These are phyloP conservation scores for Phialophora tarda DNA, from an alignment of 2,329 filamentous ascomycete genomes.

Conservation along the genomic window DNA sequence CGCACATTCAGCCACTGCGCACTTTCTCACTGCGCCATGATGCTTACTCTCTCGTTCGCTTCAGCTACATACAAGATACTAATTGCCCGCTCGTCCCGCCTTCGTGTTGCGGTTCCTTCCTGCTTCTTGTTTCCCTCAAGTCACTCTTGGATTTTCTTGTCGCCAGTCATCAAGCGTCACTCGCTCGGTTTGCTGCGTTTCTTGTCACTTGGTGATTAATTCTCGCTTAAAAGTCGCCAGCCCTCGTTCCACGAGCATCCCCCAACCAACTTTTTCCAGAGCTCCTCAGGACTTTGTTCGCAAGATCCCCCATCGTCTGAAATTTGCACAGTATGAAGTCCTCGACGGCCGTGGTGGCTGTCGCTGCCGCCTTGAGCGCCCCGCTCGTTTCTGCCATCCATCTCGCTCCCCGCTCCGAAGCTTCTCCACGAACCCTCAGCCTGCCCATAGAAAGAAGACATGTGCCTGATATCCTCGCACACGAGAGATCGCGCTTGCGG, in stretches of 20 bases:
- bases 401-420: slow-evolving; percentile 37
- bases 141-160: slow-evolving; percentile 2
- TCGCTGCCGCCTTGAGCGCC: slow-evolving; percentile 22
- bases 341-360: slow-evolving; percentile 17
- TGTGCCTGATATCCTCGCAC: slow-evolving; percentile 31
- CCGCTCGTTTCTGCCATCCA: slow-evolving; percentile 39
- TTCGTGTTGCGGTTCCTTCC: not conserved
- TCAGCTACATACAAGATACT: not conserved
- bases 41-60: slow-evolving; percentile 4
- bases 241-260: not conserved
- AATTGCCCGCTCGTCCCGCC: not conserved
- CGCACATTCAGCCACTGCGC: not conserved
- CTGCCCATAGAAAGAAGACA: slow-evolving; percentile 35
- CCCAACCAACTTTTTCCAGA: slow-evolving; percentile 1
- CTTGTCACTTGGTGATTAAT: not conserved
- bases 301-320: not conserved
- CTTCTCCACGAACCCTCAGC: slow-evolving; percentile 28
- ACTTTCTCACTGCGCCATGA: slow-evolving; percentile 9
- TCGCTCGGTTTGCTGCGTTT: not conserved
- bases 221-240: not conserved
- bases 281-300: not conserved
- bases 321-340: slow-evolving; percentile 20
- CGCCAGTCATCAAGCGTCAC: slow-evolving; percentile 2
- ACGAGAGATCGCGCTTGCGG: slow-evolving; percentile 31
- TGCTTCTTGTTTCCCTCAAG: not conserved